Evolutionary conservation across 306 rosid genomes (phyloP).

Genomic region (Ormosia semicastrata): DNA sequence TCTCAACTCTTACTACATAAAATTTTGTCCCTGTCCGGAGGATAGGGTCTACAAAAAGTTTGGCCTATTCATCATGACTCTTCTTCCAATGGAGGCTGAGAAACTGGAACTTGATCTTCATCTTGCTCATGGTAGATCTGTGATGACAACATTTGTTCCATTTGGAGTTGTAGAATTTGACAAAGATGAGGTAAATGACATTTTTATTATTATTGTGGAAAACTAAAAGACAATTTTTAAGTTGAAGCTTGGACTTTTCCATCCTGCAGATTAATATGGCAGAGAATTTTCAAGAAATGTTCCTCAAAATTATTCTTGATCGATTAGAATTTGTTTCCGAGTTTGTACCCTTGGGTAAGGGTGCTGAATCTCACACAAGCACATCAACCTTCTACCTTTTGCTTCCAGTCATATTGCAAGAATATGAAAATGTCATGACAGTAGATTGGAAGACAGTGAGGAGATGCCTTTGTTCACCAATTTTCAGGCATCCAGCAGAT

Average conservation of each 20-base stretch:
- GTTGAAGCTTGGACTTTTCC: conserved; percentile 9
- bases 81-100: conserved; percentile 81
- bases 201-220: background rate
- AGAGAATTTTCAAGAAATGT: conserved; percentile 88
- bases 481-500: conserved; percentile 55
- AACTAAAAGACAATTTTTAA: background rate
- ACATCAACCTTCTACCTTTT: conserved; percentile 73
- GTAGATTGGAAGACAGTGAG: conserved; percentile 76
- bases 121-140: conserved; percentile 85
- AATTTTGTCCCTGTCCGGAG: conserved; percentile 61
- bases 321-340: conserved; percentile 66
- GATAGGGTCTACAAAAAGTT: conserved; percentile 79
- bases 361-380: conserved; percentile 31
- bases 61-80: conserved; percentile 68
- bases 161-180: conserved; percentile 60
- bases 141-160: conserved; percentile 66
- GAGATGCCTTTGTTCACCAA: conserved; percentile 77
- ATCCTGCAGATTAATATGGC: conserved; percentile 72
- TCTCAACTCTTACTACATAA: conserved; percentile 66
- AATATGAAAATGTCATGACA: conserved; percentile 33
- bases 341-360: conserved; percentile 61
- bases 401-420: conserved; percentile 70
- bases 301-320: conserved; percentile 81
- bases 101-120: conserved; percentile 82
- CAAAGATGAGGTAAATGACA: conserved; percentile 64